These are phyloP conservation scores for Sporisorium scitamineum DNA, from an alignment of 1,284 basidiomycete species.

Conservation along the genomic window DNA sequence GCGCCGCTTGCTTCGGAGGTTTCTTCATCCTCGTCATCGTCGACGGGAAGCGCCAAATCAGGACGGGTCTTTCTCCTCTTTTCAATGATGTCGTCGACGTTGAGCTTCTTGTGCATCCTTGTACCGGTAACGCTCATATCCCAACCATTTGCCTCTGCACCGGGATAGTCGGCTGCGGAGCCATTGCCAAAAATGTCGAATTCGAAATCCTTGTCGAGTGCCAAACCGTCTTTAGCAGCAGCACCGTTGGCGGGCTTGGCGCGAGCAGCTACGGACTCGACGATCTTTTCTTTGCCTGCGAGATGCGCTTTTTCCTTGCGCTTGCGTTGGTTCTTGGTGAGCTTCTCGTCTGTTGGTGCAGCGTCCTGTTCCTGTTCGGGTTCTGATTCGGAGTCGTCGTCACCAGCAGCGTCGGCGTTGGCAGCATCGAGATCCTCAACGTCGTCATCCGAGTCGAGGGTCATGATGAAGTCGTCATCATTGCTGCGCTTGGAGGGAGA, in stretches of 20 bases:
- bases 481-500: conserved; percentile 3
- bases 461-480: conserved; percentile 67
- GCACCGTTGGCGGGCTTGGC: conserved; percentile 5
- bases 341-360: conserved; percentile 5
- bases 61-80: conserved; percentile 51
- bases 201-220: conserved; percentile 60
- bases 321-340: conserved; percentile 48
- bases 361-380: conserved; percentile 20
- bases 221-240: conserved; percentile 30
- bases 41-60: conserved; percentile 29
- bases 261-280: conserved; percentile 38
- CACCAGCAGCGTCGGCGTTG: conserved; percentile 2
- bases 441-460: conserved; percentile 67
- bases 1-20: conserved; percentile 37
- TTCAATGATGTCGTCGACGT: conserved; percentile 68
- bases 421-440: conserved; percentile 31
- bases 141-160: conserved; percentile 44
- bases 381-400: conserved; percentile 24
- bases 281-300: conserved; percentile 61
- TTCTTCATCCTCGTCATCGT: conserved; percentile 37
- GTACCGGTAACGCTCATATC: conserved; percentile 58
- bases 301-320: conserved; percentile 56
- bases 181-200: conserved; percentile 63
- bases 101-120: conserved; percentile 51
- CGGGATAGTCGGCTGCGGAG: conserved; percentile 20